phyloP scores from a whole-genome alignment of 148 eudicot genomes.

The Nepenthes mirabilis region DNA sequence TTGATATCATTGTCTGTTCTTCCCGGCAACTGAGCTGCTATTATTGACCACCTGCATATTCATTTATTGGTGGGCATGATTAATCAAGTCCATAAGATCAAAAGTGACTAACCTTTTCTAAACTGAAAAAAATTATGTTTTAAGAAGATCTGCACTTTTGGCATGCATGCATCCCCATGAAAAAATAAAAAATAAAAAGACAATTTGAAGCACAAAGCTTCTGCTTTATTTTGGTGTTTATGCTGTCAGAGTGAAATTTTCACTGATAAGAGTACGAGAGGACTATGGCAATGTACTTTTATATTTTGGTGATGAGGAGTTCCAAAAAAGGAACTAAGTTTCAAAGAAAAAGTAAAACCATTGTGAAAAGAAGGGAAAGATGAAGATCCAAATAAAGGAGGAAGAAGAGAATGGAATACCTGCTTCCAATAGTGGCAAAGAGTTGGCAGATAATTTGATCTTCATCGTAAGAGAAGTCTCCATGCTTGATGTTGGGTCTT shows the following conservation, averaged over 20 bases:
- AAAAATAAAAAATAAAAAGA: too few relatives aligned
- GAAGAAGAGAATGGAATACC: constrained; percentile 18
- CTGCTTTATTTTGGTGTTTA: background rate
- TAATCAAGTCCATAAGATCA: background rate
- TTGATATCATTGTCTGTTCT: constrained; percentile 76
- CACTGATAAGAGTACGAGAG: too few relatives aligned
- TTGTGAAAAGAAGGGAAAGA: background rate
- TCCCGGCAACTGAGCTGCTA: constrained; percentile 70
- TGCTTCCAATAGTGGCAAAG: constrained; percentile 73
- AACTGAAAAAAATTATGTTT: too few relatives aligned
- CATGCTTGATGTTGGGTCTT: constrained; percentile 75
- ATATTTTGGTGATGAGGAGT: too few relatives aligned
- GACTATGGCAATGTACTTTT: too few relatives aligned
- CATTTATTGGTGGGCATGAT: background rate
- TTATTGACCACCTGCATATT: constrained; percentile 63
- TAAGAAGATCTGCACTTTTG: background rate
- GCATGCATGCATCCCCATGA: background rate
- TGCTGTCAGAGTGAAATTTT: too few relatives aligned
- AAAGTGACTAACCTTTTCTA: background rate
- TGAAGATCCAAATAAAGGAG: background rate
- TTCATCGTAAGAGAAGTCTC: constrained; percentile 67
- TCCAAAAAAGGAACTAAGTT: background rate
- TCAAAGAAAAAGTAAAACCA: background rate
- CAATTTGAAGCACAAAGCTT: background rate
- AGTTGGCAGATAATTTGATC: constrained; percentile 56